A percentile compares a stretch with the other conserved stretches of the same genome.
Evolutionary conservation across 2,329 filamentous ascomycete genomes (phyloP).

Genomic region (Cadophora sp.): DNA sequence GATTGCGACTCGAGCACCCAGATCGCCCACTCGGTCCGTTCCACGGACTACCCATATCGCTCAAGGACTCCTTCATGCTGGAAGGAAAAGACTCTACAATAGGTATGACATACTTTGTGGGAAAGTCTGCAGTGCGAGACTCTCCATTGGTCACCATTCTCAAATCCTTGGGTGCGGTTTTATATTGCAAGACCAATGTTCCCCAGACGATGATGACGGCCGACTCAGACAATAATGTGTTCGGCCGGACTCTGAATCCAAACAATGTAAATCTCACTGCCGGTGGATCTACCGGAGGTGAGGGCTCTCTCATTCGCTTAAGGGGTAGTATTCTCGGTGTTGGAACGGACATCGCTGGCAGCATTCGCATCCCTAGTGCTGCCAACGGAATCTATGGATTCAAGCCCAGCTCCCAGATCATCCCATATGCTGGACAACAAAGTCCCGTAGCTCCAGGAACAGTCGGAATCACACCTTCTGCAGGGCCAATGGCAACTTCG

Average conservation of each 20-base stretch:
- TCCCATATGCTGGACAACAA: too few relatives aligned
- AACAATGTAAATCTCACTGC: conserved; percentile 61
- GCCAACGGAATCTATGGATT: conserved; percentile 43
- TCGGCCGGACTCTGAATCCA: conserved; percentile 57
- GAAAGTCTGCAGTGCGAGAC: conserved; percentile 69
- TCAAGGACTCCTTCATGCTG: conserved; percentile 68
- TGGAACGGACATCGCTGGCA: conserved; percentile 52
- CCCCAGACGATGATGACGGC: conserved; percentile 68
- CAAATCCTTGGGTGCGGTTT: conserved; percentile 83
- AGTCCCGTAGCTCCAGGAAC: too few relatives aligned
- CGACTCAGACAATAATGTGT: conserved; percentile 65
- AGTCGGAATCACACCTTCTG: too few relatives aligned
- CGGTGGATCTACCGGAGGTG: conserved; percentile 68
- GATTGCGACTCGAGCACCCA: neutral
- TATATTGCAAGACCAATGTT: conserved; percentile 89
- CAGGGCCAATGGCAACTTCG: too few relatives aligned
- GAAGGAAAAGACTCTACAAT: conserved; percentile 82
- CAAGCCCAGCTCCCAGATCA: conserved; percentile 24
- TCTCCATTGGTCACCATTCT: conserved; percentile 75
- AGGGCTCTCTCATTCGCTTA: conserved; percentile 54
- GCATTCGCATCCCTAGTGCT: conserved; percentile 48
- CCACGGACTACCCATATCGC: conserved; percentile 28
- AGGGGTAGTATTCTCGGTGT: conserved; percentile 50
- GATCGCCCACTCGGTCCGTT: conserved; percentile 23
- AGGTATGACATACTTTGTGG: conserved; percentile 72